phyloP scores from a whole-genome alignment of 179 eudicot species.

The Drosera spatulata region DNA sequence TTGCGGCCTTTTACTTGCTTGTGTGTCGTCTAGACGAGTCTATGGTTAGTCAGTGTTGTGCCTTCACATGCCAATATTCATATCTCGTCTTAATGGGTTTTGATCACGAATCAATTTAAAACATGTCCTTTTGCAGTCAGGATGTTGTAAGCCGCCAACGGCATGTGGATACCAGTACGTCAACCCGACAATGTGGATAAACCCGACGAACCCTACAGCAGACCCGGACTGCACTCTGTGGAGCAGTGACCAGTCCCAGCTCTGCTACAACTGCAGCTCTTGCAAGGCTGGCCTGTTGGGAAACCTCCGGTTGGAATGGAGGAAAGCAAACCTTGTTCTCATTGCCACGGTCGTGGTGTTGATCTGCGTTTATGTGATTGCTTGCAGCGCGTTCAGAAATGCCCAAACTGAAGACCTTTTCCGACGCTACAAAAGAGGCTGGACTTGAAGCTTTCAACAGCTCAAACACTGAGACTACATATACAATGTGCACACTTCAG shows the following conservation, averaged over 20 bases:
- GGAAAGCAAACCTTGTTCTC: constrained; percentile 63
- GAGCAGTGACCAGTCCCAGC: constrained; percentile 73
- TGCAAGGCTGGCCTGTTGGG: constrained; percentile 92
- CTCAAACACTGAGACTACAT: too few species aligned
- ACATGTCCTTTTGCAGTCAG: constrained; percentile 45
- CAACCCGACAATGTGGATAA: constrained; percentile 72
- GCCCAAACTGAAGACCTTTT: constrained; percentile 85
- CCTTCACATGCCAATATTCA: too few species aligned
- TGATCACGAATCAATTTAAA: too few species aligned
- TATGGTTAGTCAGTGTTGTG: too few species aligned
- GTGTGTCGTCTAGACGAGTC: too few species aligned
- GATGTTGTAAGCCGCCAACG: constrained; percentile 94
- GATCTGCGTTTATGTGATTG: constrained; percentile 75
- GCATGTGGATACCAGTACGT: constrained; percentile 70
- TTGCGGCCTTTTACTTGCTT: too few species aligned
- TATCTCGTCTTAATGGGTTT: too few species aligned
- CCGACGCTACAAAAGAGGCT: constrained; percentile 71
- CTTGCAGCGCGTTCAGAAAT: constrained; percentile 75
- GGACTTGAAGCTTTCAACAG: constrained; percentile 25
- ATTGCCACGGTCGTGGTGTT: constrained; percentile 70
- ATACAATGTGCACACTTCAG: too few species aligned
- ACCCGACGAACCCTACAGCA: constrained; percentile 40
- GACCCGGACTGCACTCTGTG: constrained; percentile 66
- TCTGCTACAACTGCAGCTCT: constrained; percentile 89
- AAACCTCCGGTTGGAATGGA: constrained; percentile 80